phyloP scores from a whole-genome alignment of 345 rosid genomes.

The Gossypium bickii region DNA sequence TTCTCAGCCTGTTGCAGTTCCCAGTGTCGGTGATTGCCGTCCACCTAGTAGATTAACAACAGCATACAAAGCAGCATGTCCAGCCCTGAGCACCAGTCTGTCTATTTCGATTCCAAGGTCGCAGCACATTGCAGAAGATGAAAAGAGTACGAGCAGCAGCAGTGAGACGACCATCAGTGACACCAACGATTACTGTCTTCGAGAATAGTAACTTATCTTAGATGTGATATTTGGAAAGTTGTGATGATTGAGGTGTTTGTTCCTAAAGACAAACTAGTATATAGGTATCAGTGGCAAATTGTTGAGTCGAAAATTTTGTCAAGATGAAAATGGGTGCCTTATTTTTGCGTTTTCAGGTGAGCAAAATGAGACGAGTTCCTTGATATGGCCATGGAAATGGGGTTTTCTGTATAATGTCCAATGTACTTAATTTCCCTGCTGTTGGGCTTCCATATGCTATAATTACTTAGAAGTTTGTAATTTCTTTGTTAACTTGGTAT shows the following conservation, averaged over 20 bases:
- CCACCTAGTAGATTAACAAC: neutral
- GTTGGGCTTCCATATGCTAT: too few species aligned
- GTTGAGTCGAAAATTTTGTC: neutral
- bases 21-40: neutral
- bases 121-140: slow-evolving; percentile 20
- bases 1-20: slow-evolving; percentile 5
- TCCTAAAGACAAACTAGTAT: neutral
- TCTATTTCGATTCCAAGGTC: slow-evolving; percentile 32
- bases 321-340: neutral
- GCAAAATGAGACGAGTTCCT: neutral
- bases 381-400: neutral
- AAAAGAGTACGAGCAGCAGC: slow-evolving; percentile 32
- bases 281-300: neutral
- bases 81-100: slow-evolving; percentile 23
- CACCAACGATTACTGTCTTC: slow-evolving; percentile 23
- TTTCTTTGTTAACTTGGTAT: too few species aligned
- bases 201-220: slow-evolving; percentile 18
- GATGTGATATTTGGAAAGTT: slow-evolving; percentile 20
- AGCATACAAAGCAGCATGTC: slow-evolving; percentile 10
- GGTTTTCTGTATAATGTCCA: neutral
- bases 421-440: neutral
- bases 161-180: slow-evolving; percentile 59
- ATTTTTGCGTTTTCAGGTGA: neutral
- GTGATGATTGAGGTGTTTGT: neutral
- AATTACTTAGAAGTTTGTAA: too few species aligned